Evolutionary conservation across 2,329 filamentous ascomycete genomes (phyloP), one percentile per base, ranked within the genome.

Genomic region (Trichoderma brevicompactum): DNA sequence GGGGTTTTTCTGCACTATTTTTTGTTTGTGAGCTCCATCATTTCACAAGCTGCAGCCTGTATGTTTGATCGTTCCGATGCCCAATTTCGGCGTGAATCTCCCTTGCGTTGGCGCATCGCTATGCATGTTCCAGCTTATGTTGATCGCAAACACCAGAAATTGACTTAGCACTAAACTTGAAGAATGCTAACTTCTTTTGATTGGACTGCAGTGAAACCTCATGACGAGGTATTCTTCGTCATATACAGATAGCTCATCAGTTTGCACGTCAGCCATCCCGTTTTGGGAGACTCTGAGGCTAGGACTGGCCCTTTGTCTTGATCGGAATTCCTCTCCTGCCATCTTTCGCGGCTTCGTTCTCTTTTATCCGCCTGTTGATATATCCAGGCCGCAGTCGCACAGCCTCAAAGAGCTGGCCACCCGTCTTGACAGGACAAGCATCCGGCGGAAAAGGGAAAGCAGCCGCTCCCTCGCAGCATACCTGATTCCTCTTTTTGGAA

Each of bases 401-500:
- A 43, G 23, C 23, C 10, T 23, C 49, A 7, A 17, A 34, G 7
- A 34, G 49, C 10, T 38, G 41, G 60, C 15, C 10, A 34, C 43
- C 41, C 68, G 62, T 65, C 70, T 70, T 67, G 66, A 71, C 7
- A 38, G 10, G 36, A 10, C 65, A 64, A 68, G 53, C 53, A 65
- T 43, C 62, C 52, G 53, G 63, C 65, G 62, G 44, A 55, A 46
- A 72, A 72, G 70, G 71, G 70, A 69, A 72, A 71, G 65, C 67
- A 67, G 43, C 60, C 38, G 53, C 66, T 65, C 60, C 55, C 67
- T 65, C 63, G 66, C 49, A 56, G 48, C 43, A 65, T 65, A 67
- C 46, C 58, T 65, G 70, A 70, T 68, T 70, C 72, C 72, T 62
- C 54, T 56, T 50, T 66, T 71, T 75, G 76, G 76, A 78, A 78